Evolutionary conservation across 805 yeast species (phyloP), one percentile per base, ranked within the genome.

Genomic region (Wickerhamomyces bisporus): DNA sequence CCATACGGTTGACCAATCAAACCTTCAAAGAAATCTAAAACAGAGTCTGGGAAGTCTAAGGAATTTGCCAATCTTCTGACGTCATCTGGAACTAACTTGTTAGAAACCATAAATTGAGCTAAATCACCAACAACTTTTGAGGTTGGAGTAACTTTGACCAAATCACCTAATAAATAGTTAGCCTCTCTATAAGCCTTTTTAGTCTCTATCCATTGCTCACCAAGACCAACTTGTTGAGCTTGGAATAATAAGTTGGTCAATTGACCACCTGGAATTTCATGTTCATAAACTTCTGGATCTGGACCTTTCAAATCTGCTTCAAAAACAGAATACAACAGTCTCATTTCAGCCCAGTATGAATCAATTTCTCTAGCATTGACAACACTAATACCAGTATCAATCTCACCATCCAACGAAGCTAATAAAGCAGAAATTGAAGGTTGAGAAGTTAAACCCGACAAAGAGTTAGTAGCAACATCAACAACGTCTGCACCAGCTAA

Each of bases 211-310:
- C 99, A 93, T 70, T 86, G 88, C 53, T 85, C 83, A 52, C 98
- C 99, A 48, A 93, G 75, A 44, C 99, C 99, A 57, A 93, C 87
- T 69, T 94, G 98, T 68, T 87, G 96, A 42, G 99, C 98, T 73
- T 93, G 99, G 94, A 93, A 93, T 53, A 94, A 68, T 68, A 93
- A 73, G 74, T 93, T 93, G 47, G 99, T 93, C 66, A 93, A 79
- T 71, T 93, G 99, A 49, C 99, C 99, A 73, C 99, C 99, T 42
- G 99, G 99, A 52, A 93, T 93, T 75, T 93, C 99, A 69, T 93
- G 98, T 54, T 81, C 80, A 68, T 93, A 93, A 41, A 93, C 98
- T 66, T 93, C 98, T 54, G 99, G 98, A 68, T 93, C 99, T 43
- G 99, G 98, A 41, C 99, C 98, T 76, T 93, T 93, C 64, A 93